Conservation (phyloP, 495 filamentous ascomycete species). For the Rhizodiscina lignyota region DNA sequence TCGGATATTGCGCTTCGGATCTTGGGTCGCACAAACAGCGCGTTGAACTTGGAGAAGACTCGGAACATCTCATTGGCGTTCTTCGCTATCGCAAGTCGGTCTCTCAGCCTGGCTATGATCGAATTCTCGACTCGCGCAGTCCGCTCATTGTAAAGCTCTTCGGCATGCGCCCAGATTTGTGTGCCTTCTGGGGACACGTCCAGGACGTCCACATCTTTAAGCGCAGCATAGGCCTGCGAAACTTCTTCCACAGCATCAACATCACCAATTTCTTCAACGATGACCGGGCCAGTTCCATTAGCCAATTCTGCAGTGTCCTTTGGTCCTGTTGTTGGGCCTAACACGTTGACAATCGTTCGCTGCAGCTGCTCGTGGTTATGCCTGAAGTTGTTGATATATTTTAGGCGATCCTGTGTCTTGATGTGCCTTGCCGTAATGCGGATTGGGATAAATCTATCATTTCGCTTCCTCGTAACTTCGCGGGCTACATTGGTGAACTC, state of each 20-base stretch:
- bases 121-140: conserved; percentile 96
- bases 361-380: conserved; percentile 96
- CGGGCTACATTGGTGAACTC: conserved; percentile 95
- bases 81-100: conserved; percentile 87
- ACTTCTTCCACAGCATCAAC: conserved; percentile 98
- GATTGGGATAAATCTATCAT: conserved; percentile 96
- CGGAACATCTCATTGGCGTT: conserved; percentile 98
- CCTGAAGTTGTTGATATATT: conserved; percentile 86
- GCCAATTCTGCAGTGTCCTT: conserved; percentile 29
- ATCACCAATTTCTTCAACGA: conserved; percentile 88
- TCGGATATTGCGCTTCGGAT: conserved; percentile 94
- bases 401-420: conserved; percentile 73
- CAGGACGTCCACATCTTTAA: conserved; percentile 87
- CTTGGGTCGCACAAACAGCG: conserved; percentile 91
- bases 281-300: conserved; percentile 32
- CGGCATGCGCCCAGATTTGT: conserved; percentile 75
- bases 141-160: conserved; percentile 90
- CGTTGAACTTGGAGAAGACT: conserved; percentile 99
- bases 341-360: conserved; percentile 83
- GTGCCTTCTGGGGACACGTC: conserved; percentile 84
- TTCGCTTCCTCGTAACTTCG: conserved; percentile 75
- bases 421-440: conserved; percentile 75
- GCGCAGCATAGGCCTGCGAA: conserved; percentile 74
- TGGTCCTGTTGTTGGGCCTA: conserved; percentile 43
- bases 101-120: conserved; percentile 86